Base-by-base conservation (phyloP, 106 monocot species). In the Platanthera zijinensis region DNA sequence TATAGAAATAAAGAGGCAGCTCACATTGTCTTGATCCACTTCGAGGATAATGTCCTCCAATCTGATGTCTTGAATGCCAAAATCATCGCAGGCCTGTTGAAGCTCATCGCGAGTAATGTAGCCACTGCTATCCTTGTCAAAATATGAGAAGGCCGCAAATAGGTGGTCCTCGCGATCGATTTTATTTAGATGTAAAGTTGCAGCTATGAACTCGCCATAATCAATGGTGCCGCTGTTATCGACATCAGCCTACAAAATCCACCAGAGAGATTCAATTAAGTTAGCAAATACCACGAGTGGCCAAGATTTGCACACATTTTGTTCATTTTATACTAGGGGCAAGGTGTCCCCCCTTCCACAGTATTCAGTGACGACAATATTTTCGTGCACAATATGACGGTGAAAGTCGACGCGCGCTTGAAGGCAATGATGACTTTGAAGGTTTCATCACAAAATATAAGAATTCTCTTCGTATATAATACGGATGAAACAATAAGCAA, bases 221-320 rank as follows among this genome's bases (percentile, higher is more conserved):
- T 87, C 87, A 53, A 87, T 87, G 3, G 84, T 87, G 45, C 87
- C 87, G 18, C 82, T 87, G 57, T 87, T 84, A 52, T 87, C 87
- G 51, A 84, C 84, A 71, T 87, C 87, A 7, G 87, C 87, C 87
- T 87, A 77, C 72, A 72, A 71, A 13, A 69, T 15, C 10, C 48
- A 71, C 18, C 1, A 50, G 71, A 19, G 45, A 18, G 49, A 71
- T 48, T 7, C 8, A 45, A 28, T 30, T 12, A 39, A 67, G 2
- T 46, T 7, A 14, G n/a, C 17, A 6, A 45, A 69, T 10, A 69
- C 51, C 22, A 72, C 11, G 22, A 2, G 9, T 12, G 25, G 32
- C 11, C 66, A 11, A 9, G 12, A 0, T 56, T 56, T 4, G 17
- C 56, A 17, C 13, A 13, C 3, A 39, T 3, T 56, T 56, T 10